phyloP scores from a whole-genome alignment of 2,329 filamentous ascomycete genomes.

The Venturia nashicola region DNA sequence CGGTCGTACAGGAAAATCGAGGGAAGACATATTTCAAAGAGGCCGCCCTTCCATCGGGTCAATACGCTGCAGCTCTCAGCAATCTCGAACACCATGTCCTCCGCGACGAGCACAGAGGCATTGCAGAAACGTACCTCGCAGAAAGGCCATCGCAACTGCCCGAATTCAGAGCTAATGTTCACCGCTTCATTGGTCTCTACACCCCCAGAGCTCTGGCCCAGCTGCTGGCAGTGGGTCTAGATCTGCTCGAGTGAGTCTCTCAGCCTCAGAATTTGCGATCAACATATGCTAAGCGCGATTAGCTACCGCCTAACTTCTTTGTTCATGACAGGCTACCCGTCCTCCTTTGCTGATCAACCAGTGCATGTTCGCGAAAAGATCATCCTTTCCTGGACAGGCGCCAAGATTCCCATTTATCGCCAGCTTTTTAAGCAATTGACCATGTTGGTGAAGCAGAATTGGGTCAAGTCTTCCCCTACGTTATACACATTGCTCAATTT shows the following conservation, averaged over 20 bases:
- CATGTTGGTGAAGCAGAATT: conserved; percentile 41
- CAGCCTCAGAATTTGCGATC: not conserved
- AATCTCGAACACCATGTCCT: conserved; percentile 18
- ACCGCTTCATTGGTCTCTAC: conserved; percentile 35
- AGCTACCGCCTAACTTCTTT: conserved; percentile 52
- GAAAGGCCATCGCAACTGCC: conserved; percentile 40
- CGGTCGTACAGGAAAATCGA: conserved; percentile 27
- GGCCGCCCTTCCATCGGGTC: not conserved
- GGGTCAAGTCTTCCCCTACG: conserved; percentile 42
- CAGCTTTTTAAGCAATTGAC: conserved; percentile 44
- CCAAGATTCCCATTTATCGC: conserved; percentile 44
- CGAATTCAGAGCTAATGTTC: conserved; percentile 39
- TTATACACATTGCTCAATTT: conserved; percentile 47
- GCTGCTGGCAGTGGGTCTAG: conserved; percentile 39
- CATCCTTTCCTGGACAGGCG: conserved; percentile 48
- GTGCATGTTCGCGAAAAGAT: conserved; percentile 48
- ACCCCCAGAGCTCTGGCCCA: conserved; percentile 37
- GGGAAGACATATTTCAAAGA: not conserved
- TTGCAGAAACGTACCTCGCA: conserved; percentile 41
- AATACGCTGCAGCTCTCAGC: conserved; percentile 33
- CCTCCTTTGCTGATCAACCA: conserved; percentile 50
- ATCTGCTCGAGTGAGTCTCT: conserved; percentile 36
- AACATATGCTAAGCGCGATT: conserved; percentile 9
- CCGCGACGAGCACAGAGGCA: conserved; percentile 17
- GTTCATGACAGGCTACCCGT: conserved; percentile 54